Conservation (phyloP, 164 flowering plant genomes). For the Tetrastigma voinierianum region DNA sequence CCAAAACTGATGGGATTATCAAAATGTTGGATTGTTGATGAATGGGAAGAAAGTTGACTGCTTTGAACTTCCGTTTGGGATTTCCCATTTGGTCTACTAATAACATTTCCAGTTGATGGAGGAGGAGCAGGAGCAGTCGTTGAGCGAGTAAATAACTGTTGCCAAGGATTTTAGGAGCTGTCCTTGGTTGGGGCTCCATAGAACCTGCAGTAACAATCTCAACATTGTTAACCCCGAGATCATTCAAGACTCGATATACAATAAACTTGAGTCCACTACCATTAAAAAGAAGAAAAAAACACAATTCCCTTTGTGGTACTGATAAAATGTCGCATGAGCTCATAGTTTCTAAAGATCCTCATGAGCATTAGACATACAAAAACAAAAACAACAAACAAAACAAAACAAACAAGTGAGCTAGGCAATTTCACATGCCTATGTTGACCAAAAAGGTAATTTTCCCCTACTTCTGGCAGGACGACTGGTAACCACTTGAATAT, state of each 20-base stretch:
- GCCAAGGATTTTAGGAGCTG: slow-evolving; percentile 82
- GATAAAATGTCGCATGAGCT: neutral
- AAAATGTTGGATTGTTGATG: slow-evolving; percentile 37
- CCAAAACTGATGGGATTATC: slow-evolving; percentile 65
- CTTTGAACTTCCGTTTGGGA: slow-evolving; percentile 41
- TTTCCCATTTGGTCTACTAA: slow-evolving; percentile 51
- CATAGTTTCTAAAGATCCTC: neutral
- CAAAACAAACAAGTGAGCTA: no score
- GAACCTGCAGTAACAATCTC: slow-evolving; percentile 36
- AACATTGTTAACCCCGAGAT: neutral
- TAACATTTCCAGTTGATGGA: slow-evolving; percentile 42
- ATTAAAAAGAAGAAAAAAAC: no score
- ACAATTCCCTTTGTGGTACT: neutral
- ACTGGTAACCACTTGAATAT: neutral
- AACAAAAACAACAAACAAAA: no score
- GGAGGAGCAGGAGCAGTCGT: slow-evolving; percentile 44
- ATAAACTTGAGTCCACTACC: neutral
- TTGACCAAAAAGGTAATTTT: neutral
- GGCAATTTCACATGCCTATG: neutral
- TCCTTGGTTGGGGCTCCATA: slow-evolving; percentile 38
- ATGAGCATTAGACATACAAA: neutral
- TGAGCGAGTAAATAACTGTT: slow-evolving; percentile 79
- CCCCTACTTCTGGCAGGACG: neutral
- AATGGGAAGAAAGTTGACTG: slow-evolving; percentile 28
- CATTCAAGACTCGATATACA: neutral